phyloP scores from a whole-genome alignment of 805 yeast species.

The Ogataea haglerorum region DNA sequence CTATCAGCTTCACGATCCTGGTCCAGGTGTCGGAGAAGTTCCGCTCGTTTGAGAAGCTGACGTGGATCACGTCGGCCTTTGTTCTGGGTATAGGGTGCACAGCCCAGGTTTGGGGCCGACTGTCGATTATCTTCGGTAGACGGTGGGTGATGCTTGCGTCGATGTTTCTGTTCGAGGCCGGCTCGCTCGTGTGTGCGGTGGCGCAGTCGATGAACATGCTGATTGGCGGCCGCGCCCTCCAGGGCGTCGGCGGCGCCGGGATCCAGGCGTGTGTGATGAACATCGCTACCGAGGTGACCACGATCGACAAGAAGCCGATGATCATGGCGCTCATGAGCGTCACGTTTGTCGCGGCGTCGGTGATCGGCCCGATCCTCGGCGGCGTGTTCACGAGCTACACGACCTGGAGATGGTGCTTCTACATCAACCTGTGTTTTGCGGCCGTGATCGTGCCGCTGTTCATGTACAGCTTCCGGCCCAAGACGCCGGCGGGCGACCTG shows the following conservation, averaged over 20 bases:
- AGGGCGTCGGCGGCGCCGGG: slow-evolving; percentile 73
- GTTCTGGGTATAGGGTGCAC: slow-evolving; percentile 51
- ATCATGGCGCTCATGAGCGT: slow-evolving; percentile 38
- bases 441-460: slow-evolving; percentile 43
- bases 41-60: slow-evolving; percentile 46
- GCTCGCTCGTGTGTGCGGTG: slow-evolving; percentile 58
- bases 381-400: slow-evolving; percentile 56
- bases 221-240: slow-evolving; percentile 67
- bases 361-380: slow-evolving; percentile 62
- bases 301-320: slow-evolving; percentile 38
- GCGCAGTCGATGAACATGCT: slow-evolving; percentile 54
- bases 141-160: slow-evolving; percentile 47
- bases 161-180: slow-evolving; percentile 54
- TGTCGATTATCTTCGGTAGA: slow-evolving; percentile 57
- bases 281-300: slow-evolving; percentile 54
- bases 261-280: slow-evolving; percentile 55
- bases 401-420: slow-evolving; percentile 77
- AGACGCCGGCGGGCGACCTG: slow-evolving; percentile 39
- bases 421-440: slow-evolving; percentile 62
- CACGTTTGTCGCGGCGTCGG: slow-evolving; percentile 48
- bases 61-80: slow-evolving; percentile 59
- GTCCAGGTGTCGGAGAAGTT: slow-evolving; percentile 49
- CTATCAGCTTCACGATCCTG: slow-evolving; percentile 52
- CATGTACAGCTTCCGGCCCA: slow-evolving; percentile 44
- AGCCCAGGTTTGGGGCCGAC: slow-evolving; percentile 55